Conservation (phyloP, 2,329 filamentous ascomycete genomes). For the Aspergillus pseudoviridinutans region DNA sequence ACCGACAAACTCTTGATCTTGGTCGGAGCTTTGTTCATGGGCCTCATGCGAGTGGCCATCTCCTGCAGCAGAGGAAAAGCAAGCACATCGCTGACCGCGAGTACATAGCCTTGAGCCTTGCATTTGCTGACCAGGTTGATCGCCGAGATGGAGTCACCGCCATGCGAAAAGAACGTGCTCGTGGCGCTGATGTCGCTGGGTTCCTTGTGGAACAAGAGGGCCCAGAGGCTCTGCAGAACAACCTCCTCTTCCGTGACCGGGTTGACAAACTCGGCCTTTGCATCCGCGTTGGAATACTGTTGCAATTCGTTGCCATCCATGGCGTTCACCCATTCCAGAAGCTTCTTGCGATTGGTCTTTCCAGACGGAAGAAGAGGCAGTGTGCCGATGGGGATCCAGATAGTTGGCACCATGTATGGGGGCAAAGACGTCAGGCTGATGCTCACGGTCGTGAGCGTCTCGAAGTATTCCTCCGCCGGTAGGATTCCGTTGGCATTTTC, state of each 20-base stretch:
- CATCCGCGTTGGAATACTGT: neutral
- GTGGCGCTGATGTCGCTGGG: conserved; percentile 2
- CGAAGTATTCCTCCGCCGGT: neutral
- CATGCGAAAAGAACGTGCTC: conserved; percentile 8
- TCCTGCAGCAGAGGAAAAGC: conserved; percentile 7
- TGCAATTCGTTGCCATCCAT: neutral
- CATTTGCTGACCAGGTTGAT: conserved; percentile 12
- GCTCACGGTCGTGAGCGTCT: neutral
- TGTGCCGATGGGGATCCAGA: conserved; percentile 1
- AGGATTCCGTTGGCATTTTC: neutral
- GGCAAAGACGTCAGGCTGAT: neutral
- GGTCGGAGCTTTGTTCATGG: neutral
- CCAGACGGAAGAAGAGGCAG: conserved; percentile 5
- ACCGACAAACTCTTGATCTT: neutral
- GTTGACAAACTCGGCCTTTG: neutral
- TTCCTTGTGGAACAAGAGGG: conserved; percentile 4
- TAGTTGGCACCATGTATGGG: conserved; percentile 4
- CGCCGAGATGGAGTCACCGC: conserved; percentile 18
- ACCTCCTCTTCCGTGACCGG: conserved; percentile 3
- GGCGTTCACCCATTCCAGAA: neutral
- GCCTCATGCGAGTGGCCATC: conserved; percentile 2
- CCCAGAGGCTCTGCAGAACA: conserved; percentile 7
- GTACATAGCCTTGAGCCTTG: conserved; percentile 5
- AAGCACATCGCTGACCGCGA: conserved; percentile 14
- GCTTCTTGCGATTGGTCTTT: conserved; percentile 6